Conservation (phyloP, 78 protist genomes). For the Cavenderia fasciculata region DNA sequence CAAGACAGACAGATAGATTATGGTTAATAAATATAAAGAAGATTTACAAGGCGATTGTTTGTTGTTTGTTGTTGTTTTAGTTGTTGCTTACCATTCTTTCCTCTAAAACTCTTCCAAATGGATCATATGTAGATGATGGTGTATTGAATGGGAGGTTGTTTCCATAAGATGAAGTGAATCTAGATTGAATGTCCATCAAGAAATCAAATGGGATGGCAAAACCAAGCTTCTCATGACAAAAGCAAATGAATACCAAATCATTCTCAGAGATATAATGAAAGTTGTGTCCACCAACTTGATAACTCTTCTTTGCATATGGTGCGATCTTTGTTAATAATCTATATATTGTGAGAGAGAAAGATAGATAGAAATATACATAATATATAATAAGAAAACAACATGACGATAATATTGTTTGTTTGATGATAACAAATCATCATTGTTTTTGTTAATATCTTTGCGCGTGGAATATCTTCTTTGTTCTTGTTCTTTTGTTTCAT, state of each 20-base stretch:
- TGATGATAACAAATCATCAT: neutral
- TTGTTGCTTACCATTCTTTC: slow-evolving; percentile 46
- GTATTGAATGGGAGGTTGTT: slow-evolving; percentile 37
- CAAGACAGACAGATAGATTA: too few relatives aligned
- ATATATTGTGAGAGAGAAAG: neutral
- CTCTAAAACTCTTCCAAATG: slow-evolving; percentile 57
- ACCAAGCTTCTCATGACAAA: slow-evolving; percentile 75
- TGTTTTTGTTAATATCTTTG: neutral
- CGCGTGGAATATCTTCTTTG: neutral
- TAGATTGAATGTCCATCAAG: slow-evolving; percentile 36
- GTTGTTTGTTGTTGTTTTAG: neutral
- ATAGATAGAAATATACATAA: too few relatives aligned
- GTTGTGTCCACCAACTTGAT: slow-evolving; percentile 58
- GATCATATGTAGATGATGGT: slow-evolving; percentile 55
- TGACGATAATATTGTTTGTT: neutral
- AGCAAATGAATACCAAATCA: slow-evolving; percentile 69
- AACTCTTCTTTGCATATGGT: slow-evolving; percentile 61
- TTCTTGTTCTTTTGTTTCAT: neutral
- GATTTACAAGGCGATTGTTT: neutral
- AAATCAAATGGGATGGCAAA: slow-evolving; percentile 47
- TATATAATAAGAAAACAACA: too few relatives aligned
- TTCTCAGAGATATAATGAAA: slow-evolving; percentile 75
- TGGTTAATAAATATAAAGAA: neutral
- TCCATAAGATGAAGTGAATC: slow-evolving; percentile 46
- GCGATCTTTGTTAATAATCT: slow-evolving; percentile 59